These are phyloP conservation scores for Tuber microsphaerosporum DNA, from an alignment of 495 filamentous ascomycete genomes.

Conservation along the genomic window DNA sequence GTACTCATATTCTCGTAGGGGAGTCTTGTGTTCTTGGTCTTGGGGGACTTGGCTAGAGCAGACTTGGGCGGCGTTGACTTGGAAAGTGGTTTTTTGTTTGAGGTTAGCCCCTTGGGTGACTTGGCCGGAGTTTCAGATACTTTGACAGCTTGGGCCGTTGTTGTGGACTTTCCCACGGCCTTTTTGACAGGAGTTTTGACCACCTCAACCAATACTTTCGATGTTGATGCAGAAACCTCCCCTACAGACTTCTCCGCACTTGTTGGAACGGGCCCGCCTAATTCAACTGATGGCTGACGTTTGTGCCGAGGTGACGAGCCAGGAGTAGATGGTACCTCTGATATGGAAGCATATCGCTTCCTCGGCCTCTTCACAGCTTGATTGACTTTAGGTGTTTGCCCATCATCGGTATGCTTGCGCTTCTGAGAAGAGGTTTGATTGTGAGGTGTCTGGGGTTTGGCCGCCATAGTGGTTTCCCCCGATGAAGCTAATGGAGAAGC, in stretches of 20 bases:
- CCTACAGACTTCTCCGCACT: not conserved
- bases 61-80: not conserved
- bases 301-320: not conserved
- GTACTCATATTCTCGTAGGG: conserved; percentile 22
- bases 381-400: not conserved
- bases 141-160: not conserved
- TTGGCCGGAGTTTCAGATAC: not conserved
- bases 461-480: not conserved
- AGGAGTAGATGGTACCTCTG: not conserved
- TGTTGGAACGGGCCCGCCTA: not conserved
- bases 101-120: not conserved
- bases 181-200: not conserved
- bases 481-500: not conserved
- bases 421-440: not conserved
- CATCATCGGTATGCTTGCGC: not conserved
- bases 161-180: not conserved
- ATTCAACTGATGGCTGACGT: not conserved
- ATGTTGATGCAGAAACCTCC: not conserved
- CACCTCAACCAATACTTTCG: not conserved
- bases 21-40: not conserved
- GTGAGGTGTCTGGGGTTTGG: not conserved
- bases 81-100: not conserved
- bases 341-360: not conserved
- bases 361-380: not conserved
- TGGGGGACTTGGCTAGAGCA: not conserved